A percentile compares a stretch with the other conserved stretches of the same genome.
Conservation (phyloP, 2,329 filamentous ascomycete species). For the Neopestalotiopsis sp. region DNA sequence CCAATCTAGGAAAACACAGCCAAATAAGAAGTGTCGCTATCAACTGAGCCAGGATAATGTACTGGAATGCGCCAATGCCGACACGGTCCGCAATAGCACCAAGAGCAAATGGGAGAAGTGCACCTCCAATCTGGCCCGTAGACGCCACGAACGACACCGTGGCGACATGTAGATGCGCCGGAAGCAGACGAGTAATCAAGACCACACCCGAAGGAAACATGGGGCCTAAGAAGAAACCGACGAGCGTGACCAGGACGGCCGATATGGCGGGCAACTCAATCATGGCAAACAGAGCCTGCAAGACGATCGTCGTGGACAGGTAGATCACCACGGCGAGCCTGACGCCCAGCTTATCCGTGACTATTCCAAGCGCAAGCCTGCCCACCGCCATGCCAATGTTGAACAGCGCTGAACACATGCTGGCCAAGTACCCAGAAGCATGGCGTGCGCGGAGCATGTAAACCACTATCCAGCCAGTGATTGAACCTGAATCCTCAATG, state of each 20-base stretch:
- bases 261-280: slow-evolving; percentile 29
- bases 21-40: slow-evolving; percentile 5
- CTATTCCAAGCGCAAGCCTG: slow-evolving; percentile 36
- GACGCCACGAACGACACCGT: slow-evolving; percentile 49
- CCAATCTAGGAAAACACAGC: slow-evolving; percentile 10
- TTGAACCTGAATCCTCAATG: slow-evolving; percentile 31
- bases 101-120: slow-evolving; percentile 47
- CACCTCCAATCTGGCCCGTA: slow-evolving; percentile 49
- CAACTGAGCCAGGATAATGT: slow-evolving; percentile 26
- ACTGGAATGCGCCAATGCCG: slow-evolving; percentile 43
- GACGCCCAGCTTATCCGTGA: slow-evolving; percentile 38
- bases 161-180: slow-evolving; percentile 43
- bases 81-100: slow-evolving; percentile 43
- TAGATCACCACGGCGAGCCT: slow-evolving; percentile 32
- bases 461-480: slow-evolving; percentile 51
- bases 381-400: slow-evolving; percentile 50
- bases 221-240: slow-evolving; percentile 46
- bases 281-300: slow-evolving; percentile 26
- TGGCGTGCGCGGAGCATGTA: slow-evolving; percentile 48
- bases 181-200: slow-evolving; percentile 41
- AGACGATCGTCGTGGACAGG: slow-evolving; percentile 25
- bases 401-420: slow-evolving; percentile 47
- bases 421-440: slow-evolving; percentile 40
- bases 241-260: slow-evolving; percentile 34
- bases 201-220: slow-evolving; percentile 47